These are phyloP conservation scores for Tolypocladium tropicale DNA, from an alignment of 2,329 filamentous ascomycete genomes.

Conservation along the genomic window DNA sequence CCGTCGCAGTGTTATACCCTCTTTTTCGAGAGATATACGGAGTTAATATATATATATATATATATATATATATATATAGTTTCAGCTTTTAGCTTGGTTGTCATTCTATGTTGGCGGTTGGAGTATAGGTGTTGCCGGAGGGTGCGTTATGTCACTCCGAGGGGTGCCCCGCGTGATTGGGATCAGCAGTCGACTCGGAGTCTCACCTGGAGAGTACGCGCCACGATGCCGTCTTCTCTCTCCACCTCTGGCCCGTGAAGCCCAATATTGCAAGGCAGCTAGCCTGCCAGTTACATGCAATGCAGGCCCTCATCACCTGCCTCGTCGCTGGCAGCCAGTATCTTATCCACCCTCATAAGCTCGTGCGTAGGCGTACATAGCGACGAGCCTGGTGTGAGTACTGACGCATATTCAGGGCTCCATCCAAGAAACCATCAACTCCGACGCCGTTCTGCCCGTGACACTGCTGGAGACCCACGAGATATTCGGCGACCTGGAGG, in stretches of 20 bases:
- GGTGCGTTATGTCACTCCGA: not conserved
- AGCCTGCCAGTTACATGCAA: not conserved
- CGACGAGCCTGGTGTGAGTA: too few species aligned
- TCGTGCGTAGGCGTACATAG: conserved; percentile 13
- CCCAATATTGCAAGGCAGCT: not conserved
- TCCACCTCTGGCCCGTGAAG: too few species aligned
- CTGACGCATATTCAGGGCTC: conserved; percentile 18
- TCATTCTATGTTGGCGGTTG: too few species aligned
- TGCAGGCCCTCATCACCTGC: conserved; percentile 24
- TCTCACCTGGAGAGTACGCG: not conserved
- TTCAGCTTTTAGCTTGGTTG: too few species aligned
- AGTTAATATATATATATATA: too few species aligned
- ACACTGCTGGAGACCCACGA: conserved; percentile 27
- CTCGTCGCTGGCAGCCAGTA: conserved; percentile 27
- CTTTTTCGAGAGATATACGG: too few species aligned
- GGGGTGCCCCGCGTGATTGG: not conserved
- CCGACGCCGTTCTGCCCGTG: conserved; percentile 28
- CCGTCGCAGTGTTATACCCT: too few species aligned
- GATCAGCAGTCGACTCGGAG: not conserved
- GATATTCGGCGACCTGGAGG: conserved; percentile 25
- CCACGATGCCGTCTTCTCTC: not conserved
- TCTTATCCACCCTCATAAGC: conserved; percentile 26
- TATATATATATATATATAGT: too few species aligned
- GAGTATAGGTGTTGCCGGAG: not conserved
- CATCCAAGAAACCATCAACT: conserved; percentile 30